Percentiles rank a stretch among this genome's conserved stretches.
These are phyloP conservation scores for Schrenkiella parvula DNA, from an alignment of 345 rosid genomes.

Conservation along the genomic window DNA sequence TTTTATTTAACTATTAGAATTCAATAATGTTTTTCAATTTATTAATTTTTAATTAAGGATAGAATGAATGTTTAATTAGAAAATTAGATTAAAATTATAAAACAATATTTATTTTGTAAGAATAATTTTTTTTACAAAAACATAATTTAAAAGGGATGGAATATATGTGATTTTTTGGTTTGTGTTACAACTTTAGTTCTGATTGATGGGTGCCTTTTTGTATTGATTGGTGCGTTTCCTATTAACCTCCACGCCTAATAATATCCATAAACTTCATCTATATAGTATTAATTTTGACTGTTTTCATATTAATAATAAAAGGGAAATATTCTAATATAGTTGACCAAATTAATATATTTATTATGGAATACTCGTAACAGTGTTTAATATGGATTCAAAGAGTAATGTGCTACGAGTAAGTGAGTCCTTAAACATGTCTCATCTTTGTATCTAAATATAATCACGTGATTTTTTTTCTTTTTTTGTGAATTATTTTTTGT, in stretches of 20 bases:
- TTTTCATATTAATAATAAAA: neutral
- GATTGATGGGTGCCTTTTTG: neutral
- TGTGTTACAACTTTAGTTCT: neutral
- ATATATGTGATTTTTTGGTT: neutral
- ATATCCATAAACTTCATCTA: neutral
- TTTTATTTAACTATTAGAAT: too few species aligned
- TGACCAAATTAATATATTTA: neutral
- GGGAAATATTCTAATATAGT: neutral
- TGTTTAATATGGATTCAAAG: neutral
- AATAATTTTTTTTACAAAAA: too few species aligned
- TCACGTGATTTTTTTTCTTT: neutral
- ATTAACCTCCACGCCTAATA: neutral
- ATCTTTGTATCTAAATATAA: neutral
- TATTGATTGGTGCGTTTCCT: neutral
- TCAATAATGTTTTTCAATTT: too few species aligned
- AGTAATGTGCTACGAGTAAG: neutral
- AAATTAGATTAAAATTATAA: too few species aligned
- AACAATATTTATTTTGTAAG: too few species aligned
- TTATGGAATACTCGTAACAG: neutral
- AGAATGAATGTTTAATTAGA: too few species aligned
- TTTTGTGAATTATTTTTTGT: neutral
- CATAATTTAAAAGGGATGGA: too few species aligned
- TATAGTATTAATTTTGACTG: neutral
- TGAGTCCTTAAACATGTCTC: slow-evolving; percentile 4
- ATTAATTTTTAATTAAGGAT: too few species aligned